Evolutionary conservation across 1,284 basidiomycete genomes (phyloP).

Genomic region (Tilletia horrida): DNA sequence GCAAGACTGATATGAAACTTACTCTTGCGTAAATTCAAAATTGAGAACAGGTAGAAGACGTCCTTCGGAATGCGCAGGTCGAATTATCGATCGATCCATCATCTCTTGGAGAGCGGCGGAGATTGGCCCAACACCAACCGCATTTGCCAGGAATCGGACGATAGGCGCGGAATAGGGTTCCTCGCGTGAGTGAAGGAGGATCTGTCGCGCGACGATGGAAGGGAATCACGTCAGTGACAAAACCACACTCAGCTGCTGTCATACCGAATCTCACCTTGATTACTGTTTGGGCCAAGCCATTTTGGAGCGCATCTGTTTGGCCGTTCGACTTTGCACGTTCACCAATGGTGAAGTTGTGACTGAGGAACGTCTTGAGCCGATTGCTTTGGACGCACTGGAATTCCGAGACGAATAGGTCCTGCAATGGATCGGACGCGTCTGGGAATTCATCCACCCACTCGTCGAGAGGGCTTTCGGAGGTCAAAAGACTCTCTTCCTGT

Average conservation of each 20-base stretch:
- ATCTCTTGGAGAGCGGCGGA: background rate
- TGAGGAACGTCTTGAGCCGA: constrained; percentile 4
- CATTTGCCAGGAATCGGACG: background rate
- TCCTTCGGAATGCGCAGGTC: background rate
- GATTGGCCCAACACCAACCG: background rate
- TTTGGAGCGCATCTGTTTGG: background rate
- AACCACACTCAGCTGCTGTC: background rate
- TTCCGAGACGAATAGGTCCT: background rate
- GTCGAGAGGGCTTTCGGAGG: background rate
- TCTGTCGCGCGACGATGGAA: background rate
- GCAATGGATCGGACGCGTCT: background rate
- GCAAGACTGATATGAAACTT: background rate
- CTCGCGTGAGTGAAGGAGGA: background rate
- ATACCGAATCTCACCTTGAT: constrained; percentile 4
- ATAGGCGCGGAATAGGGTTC: background rate
- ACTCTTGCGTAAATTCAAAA: constrained; percentile 14
- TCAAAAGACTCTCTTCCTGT: background rate
- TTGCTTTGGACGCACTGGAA: background rate
- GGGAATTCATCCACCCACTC: constrained; percentile 3
- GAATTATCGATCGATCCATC: background rate
- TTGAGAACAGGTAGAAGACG: constrained; percentile 7
- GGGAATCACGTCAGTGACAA: background rate
- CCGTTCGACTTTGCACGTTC: background rate
- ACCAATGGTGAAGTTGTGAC: background rate
- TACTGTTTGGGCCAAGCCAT: background rate